A percentile compares a stretch with the other conserved stretches of the same genome.
phyloP scores from a whole-genome alignment of 1,139 yeast genomes.

The Candida labiduridarum region DNA sequence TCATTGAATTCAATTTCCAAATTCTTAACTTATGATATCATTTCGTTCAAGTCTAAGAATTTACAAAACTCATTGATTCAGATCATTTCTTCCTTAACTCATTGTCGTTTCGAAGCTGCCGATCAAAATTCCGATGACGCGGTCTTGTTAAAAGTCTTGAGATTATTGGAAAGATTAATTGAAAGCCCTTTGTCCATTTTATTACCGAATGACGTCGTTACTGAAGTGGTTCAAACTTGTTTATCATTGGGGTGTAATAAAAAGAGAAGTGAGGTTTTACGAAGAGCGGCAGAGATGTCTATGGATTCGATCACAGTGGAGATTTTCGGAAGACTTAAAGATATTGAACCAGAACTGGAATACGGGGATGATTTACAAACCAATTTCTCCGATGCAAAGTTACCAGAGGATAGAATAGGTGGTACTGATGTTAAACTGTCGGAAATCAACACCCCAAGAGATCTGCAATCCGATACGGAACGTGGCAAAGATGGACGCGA shows the following conservation, averaged over 20 bases:
- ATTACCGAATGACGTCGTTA: slow-evolving; percentile 78
- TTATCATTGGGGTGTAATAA: slow-evolving; percentile 91
- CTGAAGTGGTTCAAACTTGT: slow-evolving; percentile 90
- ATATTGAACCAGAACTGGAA: slow-evolving; percentile 54
- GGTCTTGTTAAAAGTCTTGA: slow-evolving; percentile 78
- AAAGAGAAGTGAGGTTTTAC: slow-evolving; percentile 83
- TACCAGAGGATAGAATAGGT: slow-evolving; percentile 47
- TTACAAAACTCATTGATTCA: slow-evolving; percentile 56
- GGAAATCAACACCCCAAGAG: slow-evolving; percentile 16
- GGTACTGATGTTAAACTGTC: slow-evolving; percentile 27
- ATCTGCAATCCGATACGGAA: slow-evolving; percentile 10
- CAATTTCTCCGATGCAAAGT: slow-evolving; percentile 34
- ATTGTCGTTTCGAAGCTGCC: slow-evolving; percentile 94
- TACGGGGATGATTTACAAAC: slow-evolving; percentile 33
- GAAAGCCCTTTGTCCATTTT: slow-evolving; percentile 63
- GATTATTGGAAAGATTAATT: slow-evolving; percentile 70
- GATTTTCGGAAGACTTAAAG: slow-evolving; percentile 63
- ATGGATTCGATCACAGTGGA: slow-evolving; percentile 70
- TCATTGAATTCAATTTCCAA: slow-evolving; percentile 79
- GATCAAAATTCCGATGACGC: slow-evolving; percentile 94
- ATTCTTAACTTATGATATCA: slow-evolving; percentile 64
- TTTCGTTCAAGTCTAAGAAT: slow-evolving; percentile 47
- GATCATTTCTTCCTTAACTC: slow-evolving; percentile 78
- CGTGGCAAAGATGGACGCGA: slow-evolving; percentile 1
- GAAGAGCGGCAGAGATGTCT: slow-evolving; percentile 89